Base-by-base conservation (phyloP, 116 monocot genomes). In the Thalassia testudinum region DNA sequence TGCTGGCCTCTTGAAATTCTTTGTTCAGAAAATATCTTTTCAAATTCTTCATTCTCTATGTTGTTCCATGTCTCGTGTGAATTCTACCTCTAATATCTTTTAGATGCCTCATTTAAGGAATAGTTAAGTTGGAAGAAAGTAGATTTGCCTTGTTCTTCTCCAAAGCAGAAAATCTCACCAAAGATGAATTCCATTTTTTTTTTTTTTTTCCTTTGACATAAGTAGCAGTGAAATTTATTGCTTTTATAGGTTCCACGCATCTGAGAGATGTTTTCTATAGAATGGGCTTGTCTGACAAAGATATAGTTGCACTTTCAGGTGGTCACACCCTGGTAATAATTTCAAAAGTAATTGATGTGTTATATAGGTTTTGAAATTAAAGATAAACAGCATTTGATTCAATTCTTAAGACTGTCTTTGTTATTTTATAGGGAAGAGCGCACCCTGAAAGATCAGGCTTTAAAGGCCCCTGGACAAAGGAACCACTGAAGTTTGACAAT, bases 371-470 rank as follows among this genome's bases (percentile, higher is more conserved):
- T 34, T 34, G 30, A 34, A 10, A 34, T n/a, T 34, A 34, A 34
- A 5, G 30, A 10, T 34, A 34, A 10, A 34, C 6, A 34, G n/a
- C n/a, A n/a, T n/a, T n/a, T n/a, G n/a, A n/a, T n/a, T n/a, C 10
- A 10, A 34, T 34, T 34, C 30, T 5, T 34, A 34, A 34, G 30
- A 34, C 6, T 34, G 3, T 34, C 1, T 12, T 5, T 52, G 1
- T 52, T 21, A 26, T n/a, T 16, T 2, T 16, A 50, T 24, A 88
- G 93, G 93, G 87, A 43, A 86, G 49, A 66, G 93, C 83, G 34
- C 93, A 87, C 66, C 70, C 70, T 52, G 93, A 93, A 43, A 77
- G 93, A 51, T 93, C 93, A 26, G 93, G 93, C 49, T 93, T 87
- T 67, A 87, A 93, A 25, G 93, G 93, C 42, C 65, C 80, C 15